These are phyloP conservation scores for Cladophialophora bantiana DNA, from an alignment of 2,329 filamentous ascomycete genomes.

Conservation along the genomic window DNA sequence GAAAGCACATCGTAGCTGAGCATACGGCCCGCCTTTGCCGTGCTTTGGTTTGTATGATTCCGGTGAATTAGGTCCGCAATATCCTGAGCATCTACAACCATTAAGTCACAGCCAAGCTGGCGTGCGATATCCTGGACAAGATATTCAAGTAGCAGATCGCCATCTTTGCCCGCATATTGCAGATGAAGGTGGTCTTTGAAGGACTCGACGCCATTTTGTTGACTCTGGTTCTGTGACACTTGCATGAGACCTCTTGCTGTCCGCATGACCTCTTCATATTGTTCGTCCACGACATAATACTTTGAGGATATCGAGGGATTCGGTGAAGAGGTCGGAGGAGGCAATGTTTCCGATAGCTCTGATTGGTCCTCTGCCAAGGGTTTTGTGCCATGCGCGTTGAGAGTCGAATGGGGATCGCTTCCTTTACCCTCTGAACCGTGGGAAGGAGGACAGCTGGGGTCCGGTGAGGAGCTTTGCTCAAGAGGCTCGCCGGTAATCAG, in stretches of 20 bases:
- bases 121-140: slow-evolving; percentile 70
- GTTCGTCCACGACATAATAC: slow-evolving; percentile 37
- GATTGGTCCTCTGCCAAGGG: slow-evolving; percentile 1
- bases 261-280: slow-evolving; percentile 37
- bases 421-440: slow-evolving; percentile 9
- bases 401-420: neutral
- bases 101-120: slow-evolving; percentile 57
- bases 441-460: slow-evolving; percentile 17
- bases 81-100: slow-evolving; percentile 55
- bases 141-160: slow-evolving; percentile 62
- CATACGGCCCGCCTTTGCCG: slow-evolving; percentile 31
- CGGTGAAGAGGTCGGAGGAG: neutral
- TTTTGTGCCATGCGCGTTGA: neutral
- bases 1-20: slow-evolving; percentile 40
- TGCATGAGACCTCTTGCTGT: slow-evolving; percentile 38
- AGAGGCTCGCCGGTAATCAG: slow-evolving; percentile 29
- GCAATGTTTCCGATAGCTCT: neutral
- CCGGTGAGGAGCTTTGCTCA: slow-evolving; percentile 18
- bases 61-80: slow-evolving; percentile 51
- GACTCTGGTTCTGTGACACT: slow-evolving; percentile 32
- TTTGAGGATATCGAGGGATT: slow-evolving; percentile 11
- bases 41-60: slow-evolving; percentile 21
- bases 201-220: slow-evolving; percentile 54
- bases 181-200: slow-evolving; percentile 65
- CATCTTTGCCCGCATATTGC: slow-evolving; percentile 65